Base-by-base conservation (phyloP, 108 stramenopile species). In the Conticribra weissflogii region DNA sequence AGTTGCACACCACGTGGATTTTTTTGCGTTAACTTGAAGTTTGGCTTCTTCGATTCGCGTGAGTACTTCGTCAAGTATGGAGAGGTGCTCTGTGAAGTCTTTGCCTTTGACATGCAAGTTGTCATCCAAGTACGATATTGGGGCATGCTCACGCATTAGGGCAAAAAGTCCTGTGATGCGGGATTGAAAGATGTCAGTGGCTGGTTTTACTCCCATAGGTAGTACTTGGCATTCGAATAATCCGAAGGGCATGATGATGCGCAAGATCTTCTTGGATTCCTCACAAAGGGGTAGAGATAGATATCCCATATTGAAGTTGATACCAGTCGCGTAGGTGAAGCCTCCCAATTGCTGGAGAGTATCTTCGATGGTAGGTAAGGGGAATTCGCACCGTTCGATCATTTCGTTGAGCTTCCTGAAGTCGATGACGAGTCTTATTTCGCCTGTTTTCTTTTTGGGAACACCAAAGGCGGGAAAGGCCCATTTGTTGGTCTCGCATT, bases 231-330 rank as follows among this genome's bases (percentile, higher is more conserved):
- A n/a, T n/a, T n/a, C n/a, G n/a, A n/a, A n/a, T n/a, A n/a, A n/a
- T n/a, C n/a, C 61, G 2, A 54, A 66, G 8, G 51, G 53, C 33
- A 51, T 57, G 25, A 47, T 16, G 9, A 68, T 58, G 27, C 23
- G 56, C 25, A 68, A 45, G 0, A 68, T 25, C n/a, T 68, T 28
- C 29, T 54, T 33, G 4, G 67, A 22, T 19, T 55, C 46, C 0
- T 56, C 27, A 0, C 21, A 47, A 2, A 57, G 41, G 24, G 67
- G 67, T 18, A 68, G 56, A 3, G 55, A 47, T 7, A 48, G 56
- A 24, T 68, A 68, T 16, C 67, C 67, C 56, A 57, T 56, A 29
- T 68, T 68, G 1, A 57, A 45, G 48, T 68, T 56, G 22, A 68
- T 23, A 0, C 19, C 33, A 0, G 44, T 31, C 1, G 28, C 44